phyloP scores from a whole-genome alignment of 2,329 filamentous ascomycete genomes.

The Thielaviopsis musarum region DNA sequence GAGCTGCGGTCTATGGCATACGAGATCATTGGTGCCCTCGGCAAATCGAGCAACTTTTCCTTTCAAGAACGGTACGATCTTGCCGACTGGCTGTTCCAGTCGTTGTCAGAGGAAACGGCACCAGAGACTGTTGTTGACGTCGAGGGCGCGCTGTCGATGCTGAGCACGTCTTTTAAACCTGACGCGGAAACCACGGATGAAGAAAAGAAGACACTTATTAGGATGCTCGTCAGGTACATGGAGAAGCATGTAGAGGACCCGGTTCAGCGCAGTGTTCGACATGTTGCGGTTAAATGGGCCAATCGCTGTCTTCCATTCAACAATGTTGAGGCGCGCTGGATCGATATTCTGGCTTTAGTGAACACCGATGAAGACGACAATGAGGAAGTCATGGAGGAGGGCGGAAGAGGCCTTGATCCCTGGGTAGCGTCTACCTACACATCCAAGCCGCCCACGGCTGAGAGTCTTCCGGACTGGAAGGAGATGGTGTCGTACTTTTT shows the following conservation, averaged over 20 bases:
- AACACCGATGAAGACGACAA: slow-evolving; percentile 52
- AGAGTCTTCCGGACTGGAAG: slow-evolving; percentile 32
- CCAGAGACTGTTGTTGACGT: slow-evolving; percentile 70
- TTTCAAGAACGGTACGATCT: slow-evolving; percentile 35
- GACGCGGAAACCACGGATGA: slow-evolving; percentile 10
- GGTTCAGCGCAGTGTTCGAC: slow-evolving; percentile 58
- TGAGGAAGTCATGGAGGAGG: slow-evolving; percentile 58
- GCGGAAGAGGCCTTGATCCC: slow-evolving; percentile 67
- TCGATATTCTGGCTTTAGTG: slow-evolving; percentile 67
- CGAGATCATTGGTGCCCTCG: slow-evolving; percentile 74
- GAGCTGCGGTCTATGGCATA: slow-evolving; percentile 66
- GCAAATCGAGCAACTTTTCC: slow-evolving; percentile 44
- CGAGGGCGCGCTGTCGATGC: slow-evolving; percentile 69
- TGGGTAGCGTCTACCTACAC: slow-evolving; percentile 34
- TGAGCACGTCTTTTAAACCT: slow-evolving; percentile 32
- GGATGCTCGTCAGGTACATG: slow-evolving; percentile 54
- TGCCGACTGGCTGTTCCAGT: slow-evolving; percentile 64
- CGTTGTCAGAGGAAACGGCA: slow-evolving; percentile 62
- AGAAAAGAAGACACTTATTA: slow-evolving; percentile 21
- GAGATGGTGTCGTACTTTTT: slow-evolving; percentile 35
- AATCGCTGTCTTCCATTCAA: slow-evolving; percentile 72
- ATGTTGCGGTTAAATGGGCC: slow-evolving; percentile 72
- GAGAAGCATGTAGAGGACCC: slow-evolving; percentile 29
- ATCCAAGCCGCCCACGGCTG: slow-evolving; percentile 19
- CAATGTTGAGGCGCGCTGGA: slow-evolving; percentile 69